Evolutionary conservation across 176 grass and related monocot genomes (phyloP).

Genomic region (Oryza brachyantha): DNA sequence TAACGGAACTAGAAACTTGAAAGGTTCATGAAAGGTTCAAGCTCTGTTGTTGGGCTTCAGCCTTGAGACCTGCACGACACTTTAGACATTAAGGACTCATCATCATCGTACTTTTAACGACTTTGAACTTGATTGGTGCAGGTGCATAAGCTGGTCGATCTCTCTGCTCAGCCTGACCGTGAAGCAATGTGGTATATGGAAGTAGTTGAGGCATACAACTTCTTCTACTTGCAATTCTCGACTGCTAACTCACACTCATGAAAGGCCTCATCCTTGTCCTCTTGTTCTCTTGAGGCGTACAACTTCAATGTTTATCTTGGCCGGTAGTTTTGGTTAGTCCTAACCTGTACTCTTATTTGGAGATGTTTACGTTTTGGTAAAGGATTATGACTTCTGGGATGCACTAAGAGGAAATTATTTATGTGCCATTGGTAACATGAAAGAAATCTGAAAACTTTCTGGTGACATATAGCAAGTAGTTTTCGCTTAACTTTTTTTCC

Average conservation of each 20-base stretch:
- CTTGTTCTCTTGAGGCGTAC: neutral
- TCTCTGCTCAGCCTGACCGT: slow-evolving; percentile 56
- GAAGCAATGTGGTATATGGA: slow-evolving; percentile 95
- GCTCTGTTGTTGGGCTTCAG: neutral
- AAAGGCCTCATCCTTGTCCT: neutral
- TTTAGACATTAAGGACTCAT: neutral
- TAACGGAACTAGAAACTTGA: neutral
- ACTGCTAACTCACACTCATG: neutral
- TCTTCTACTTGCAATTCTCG: slow-evolving; percentile 52
- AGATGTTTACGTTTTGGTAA: neutral
- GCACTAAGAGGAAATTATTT: neutral
- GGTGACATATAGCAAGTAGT: neutral
- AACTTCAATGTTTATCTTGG: neutral
- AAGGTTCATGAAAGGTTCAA: neutral
- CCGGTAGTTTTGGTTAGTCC: neutral
- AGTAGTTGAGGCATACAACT: slow-evolving; percentile 61
- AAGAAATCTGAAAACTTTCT: neutral
- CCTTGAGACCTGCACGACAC: neutral
- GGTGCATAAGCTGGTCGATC: slow-evolving; percentile 89
- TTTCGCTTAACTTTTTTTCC: neutral
- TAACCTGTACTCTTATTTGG: neutral
- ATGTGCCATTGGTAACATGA: neutral
- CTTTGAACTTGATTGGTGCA: slow-evolving; percentile 31
- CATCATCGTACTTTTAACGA: neutral
- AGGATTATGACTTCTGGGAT: neutral